Evolutionary conservation across 352 stramenopile species (phyloP), one percentile per base, ranked within the genome.

Genomic region (Globisporangium cederbergense): DNA sequence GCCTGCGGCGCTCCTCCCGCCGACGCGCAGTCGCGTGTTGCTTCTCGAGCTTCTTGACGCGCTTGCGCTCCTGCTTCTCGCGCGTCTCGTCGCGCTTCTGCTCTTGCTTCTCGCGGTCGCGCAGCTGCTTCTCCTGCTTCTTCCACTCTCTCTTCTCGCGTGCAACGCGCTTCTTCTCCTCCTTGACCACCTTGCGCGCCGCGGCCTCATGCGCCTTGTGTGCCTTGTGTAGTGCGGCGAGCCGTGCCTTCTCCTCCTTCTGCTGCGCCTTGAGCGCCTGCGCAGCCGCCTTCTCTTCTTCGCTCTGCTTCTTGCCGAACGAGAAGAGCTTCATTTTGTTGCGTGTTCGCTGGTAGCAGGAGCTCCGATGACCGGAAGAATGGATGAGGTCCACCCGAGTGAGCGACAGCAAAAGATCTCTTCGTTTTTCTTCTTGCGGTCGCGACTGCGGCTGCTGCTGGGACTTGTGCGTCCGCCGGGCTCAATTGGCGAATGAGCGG

Each of bases 111-210:
- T 59, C 51, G 3, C 58, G 62, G 18, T 70, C 59, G 46, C 62
- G 63, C 56, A 67, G 34, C 36, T 47, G 46, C 55, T 76, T 69
- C 13, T 62, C 68, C 10, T 69, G 62, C 56, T 64, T 66, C 57
- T 55, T 38, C 69, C 64, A 56, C 40, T 63, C 59, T 10, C 47
- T 47, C 49, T 68, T 25, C 53, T 66, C 20, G 14, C 32, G 62
- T 42, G 59, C 55, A 3, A 28, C 30, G 8, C 64, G 63, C 46
- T 65, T 60, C 18, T 67, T 53, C 47, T 67, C 51, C 8, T 62
- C 64, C 32, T 67, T 64, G 13, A 51, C 60, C 2, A 50, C 46
- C 20, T 60, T 52, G 16, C 18, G 25, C 28, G 28, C 63, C 42
- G 30, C 20, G 4, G 66, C 53, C 45, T 67, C 60, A 18, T 58